Evolutionary conservation across 140 eudicot species (phyloP).

Genomic region (Bidens hawaiensis): DNA sequence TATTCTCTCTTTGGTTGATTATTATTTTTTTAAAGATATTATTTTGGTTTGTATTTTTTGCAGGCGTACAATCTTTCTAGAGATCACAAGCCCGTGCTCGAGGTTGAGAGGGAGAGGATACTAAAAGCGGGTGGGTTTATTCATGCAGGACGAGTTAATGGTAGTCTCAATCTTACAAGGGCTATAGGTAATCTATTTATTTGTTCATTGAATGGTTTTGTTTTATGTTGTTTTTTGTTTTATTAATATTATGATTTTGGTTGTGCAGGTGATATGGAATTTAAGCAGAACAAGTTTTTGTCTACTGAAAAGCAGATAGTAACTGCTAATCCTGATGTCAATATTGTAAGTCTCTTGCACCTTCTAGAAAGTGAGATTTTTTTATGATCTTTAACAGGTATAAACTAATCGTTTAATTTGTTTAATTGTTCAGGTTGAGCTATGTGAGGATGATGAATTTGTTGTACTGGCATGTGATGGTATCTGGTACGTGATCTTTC

Average conservation of each 20-base stretch:
- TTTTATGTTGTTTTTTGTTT: no score
- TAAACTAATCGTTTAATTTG: background rate
- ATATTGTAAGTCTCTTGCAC: slow-evolving; percentile 45
- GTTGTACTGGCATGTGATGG: slow-evolving; percentile 98
- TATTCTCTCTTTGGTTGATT: slow-evolving; percentile 1
- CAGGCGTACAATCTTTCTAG: slow-evolving; percentile 91
- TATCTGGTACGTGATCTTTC: slow-evolving; percentile 58
- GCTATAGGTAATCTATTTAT: slow-evolving; percentile 61
- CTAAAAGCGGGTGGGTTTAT: slow-evolving; percentile 94
- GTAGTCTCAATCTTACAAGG: slow-evolving; percentile 88
- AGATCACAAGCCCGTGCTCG: slow-evolving; percentile 93
- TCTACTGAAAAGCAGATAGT: slow-evolving; percentile 93
- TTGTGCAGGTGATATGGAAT: slow-evolving; percentile 94
- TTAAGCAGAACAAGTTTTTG: slow-evolving; percentile 95
- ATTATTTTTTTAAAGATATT: background rate
- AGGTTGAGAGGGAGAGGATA: slow-evolving; percentile 85
- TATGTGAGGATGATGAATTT: slow-evolving; percentile 93
- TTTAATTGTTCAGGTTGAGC: slow-evolving; percentile 57
- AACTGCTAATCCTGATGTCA: slow-evolving; percentile 92
- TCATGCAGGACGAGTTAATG: slow-evolving; percentile 92
- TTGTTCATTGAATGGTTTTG: background rate
- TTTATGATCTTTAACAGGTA: background rate
- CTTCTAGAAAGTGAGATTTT: background rate
- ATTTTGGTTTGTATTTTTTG: slow-evolving; percentile 20
- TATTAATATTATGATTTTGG: background rate